Percentiles rank a stretch among this genome's conserved stretches.
phyloP scores from a whole-genome alignment of 2,329 filamentous ascomycete genomes.

The Colletotrichum melonis region DNA sequence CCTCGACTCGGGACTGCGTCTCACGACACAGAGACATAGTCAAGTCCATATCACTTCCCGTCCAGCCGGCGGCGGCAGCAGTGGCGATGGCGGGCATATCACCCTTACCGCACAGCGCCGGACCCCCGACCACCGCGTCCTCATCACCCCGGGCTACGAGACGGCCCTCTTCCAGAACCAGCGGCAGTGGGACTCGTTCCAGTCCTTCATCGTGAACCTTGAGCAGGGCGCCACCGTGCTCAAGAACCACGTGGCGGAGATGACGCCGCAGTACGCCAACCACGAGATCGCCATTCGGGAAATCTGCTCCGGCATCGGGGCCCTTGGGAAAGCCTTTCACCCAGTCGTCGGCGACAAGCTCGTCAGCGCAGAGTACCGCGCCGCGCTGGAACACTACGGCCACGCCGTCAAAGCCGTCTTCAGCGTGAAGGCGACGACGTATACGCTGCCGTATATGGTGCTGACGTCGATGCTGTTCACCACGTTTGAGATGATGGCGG shows the following conservation, averaged over 20 bases:
- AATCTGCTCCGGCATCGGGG: conserved; percentile 23
- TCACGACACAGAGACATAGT: not conserved
- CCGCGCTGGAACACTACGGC: conserved; percentile 24
- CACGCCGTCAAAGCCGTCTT: conserved; percentile 9
- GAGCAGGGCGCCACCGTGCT: conserved; percentile 23
- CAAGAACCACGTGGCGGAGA: not conserved
- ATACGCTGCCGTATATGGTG: not conserved
- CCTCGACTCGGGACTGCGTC: not conserved
- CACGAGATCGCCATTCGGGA: conserved; percentile 5
- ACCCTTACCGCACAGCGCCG: not conserved
- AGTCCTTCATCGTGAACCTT: conserved; percentile 4
- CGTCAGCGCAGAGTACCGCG: not conserved
- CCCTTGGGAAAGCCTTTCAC: not conserved
- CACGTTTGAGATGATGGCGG: conserved; percentile 20
- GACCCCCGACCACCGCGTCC: not conserved
- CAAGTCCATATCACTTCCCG: not conserved
- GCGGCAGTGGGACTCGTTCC: conserved; percentile 25
- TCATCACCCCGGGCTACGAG: conserved; percentile 6
- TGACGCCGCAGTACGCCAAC: conserved; percentile 13
- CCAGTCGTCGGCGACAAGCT: not conserved
- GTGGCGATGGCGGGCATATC: not conserved
- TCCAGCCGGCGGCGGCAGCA: too few species aligned
- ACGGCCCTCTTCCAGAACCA: conserved; percentile 23
- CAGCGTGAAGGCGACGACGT: not conserved
- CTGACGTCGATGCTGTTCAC: conserved; percentile 25